A percentile compares a stretch with the other conserved stretches of the same genome.
Evolutionary conservation across 116 monocot genomes (phyloP).

Genomic region (Cymodocea nodosa): DNA sequence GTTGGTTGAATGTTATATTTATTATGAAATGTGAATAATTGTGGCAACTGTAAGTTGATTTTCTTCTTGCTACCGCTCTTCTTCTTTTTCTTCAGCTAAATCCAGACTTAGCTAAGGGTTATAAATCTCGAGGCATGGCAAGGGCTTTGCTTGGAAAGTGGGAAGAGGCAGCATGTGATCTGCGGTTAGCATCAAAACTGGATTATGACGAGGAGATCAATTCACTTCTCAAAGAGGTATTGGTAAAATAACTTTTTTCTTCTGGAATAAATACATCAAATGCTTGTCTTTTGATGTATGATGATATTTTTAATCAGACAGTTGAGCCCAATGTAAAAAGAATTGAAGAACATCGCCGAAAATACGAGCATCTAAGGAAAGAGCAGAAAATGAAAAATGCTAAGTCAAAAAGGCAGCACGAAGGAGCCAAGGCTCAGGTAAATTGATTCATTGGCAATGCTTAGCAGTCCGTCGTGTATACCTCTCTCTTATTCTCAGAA

Average conservation of each 20-base stretch:
- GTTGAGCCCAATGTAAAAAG: conserved; percentile 74
- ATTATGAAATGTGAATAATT: background rate
- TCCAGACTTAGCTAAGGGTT: conserved; percentile 83
- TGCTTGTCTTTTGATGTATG: background rate
- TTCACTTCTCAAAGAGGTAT: conserved; percentile 53
- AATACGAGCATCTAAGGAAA: conserved; percentile 62
- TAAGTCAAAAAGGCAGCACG: conserved; percentile 24
- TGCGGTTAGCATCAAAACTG: conserved; percentile 67
- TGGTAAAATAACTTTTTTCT: background rate
- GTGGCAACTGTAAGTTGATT: background rate
- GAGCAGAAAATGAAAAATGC: conserved; percentile 42
- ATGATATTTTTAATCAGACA: conserved; percentile 13
- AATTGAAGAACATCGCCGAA: conserved; percentile 70
- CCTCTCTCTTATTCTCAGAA: no score
- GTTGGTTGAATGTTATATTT: background rate
- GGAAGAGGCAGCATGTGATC: conserved; percentile 78
- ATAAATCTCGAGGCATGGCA: conserved; percentile 86
- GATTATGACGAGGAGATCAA: conserved; percentile 83
- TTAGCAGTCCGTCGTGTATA: no score
- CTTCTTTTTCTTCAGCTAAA: conserved; percentile 41
- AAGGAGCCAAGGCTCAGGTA: conserved; percentile 42
- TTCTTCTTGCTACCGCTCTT: background rate
- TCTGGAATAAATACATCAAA: background rate
- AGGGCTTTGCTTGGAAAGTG: conserved; percentile 67
- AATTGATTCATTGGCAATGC: background rate